Base-by-base conservation (phyloP, 352 stramenopile genomes). In the Phytopythium vexans region DNA sequence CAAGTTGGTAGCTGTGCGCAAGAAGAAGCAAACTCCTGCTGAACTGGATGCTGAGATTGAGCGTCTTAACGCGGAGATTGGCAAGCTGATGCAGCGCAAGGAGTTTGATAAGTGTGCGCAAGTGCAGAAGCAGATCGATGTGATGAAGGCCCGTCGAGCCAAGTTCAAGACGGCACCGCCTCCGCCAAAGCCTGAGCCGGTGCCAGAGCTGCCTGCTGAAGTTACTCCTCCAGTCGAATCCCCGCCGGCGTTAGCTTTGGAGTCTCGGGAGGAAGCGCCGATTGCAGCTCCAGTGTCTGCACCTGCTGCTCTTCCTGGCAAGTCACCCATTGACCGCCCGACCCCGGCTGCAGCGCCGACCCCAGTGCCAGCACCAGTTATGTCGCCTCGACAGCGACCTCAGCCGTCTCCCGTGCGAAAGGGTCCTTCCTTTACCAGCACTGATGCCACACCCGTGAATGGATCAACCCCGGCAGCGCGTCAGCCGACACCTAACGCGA, bases 81-180 rank as follows among this genome's bases (percentile, higher is more conserved):
- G 71, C 14, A 56, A 52, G 3, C 49, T 86, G 39, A 91, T 96
- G 84, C 68, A 88, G 47, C 71, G 75, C 27, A 96, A 96, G 52
- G 62, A 90, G 52, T 95, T 95, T 41, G 81, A 89, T 44, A 94
- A 95, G 55, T 96, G 85, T 44, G 75, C 82, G 0, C 64, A 88
- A n/a, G 69, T 96, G 38, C 86, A 96, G 34, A 89, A 79, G 27
- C 74, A 95, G 34, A 91, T 96, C 41, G 82, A 93, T 39, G 66
- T 74, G 14, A 46, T 93, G 37, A 94, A 94, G 56, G 85, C 80
- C 49, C 77, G 77, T 10, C 52, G 82, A 9, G 76, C 77, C 0
- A 82, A 82, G 57, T 89, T 89, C 53, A 67, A 62, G 52, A 56
- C 52, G 6, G 55, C 68, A 8, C 54, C 69, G 15, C 41, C 50